Evolutionary conservation across 345 rosid species (phyloP), one percentile per base, ranked within the genome.

Genomic region (Salix brachista): DNA sequence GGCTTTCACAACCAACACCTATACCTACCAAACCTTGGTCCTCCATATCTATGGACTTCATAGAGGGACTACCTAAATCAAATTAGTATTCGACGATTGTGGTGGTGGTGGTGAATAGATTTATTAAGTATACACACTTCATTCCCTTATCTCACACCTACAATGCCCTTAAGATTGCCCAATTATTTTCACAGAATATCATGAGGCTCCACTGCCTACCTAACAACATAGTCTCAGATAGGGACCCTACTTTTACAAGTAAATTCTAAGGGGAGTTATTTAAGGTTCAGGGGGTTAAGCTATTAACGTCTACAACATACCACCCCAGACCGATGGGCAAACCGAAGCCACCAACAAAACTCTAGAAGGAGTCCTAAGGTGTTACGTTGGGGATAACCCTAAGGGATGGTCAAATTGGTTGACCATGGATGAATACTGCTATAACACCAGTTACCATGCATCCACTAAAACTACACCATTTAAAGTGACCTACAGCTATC

Each of bases 311-410:
- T 4, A 34, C 36, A 4, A 0, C 6, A 0, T 34, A 34, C 36
- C 5, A 34, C 6, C 36, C 5, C 36, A 34, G 1, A 34, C 36
- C 6, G 0, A 34, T 34, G 2, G 21, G 1, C 6, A 16, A 0
- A 3, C 2, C 4, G 0, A 17, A 7, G 2, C 2, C 1, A 48
- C 8, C 0, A 48, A 48, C 0, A 48, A 48, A 5, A 17, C 21
- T 1, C 21, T 48, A 0, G 0, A 48, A 5, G 21, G 8, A 1
- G 17, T 17, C 6, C 4, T 48, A 0, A 1, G 54, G 21, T 48
- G 21, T 16, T 48, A 3, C 1, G 1, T 1, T 0, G 0, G 21
- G 8, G 19, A 48, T 16, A 48, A 48, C 16, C 8, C 54, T 4
- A 48, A 17, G 8, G 6, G 5, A 2, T 48, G 54, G 21, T 48